A percentile compares a stretch with the other conserved stretches of the same genome.
These are phyloP conservation scores for Ceriops tagal DNA, from an alignment of 345 rosid genomes.

Conservation along the genomic window DNA sequence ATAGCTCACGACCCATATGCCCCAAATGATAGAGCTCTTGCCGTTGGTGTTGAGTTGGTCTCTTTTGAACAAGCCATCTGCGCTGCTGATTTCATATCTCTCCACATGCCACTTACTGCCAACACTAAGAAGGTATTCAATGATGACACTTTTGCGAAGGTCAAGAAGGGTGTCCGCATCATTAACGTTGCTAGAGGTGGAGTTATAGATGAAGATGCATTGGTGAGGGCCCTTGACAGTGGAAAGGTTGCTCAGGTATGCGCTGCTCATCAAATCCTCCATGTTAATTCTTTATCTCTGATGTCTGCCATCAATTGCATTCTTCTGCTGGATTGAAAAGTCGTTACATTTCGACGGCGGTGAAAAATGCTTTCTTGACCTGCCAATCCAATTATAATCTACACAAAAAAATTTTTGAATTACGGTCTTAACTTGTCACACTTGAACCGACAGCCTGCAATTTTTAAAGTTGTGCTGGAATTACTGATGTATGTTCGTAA, in stretches of 20 bases:
- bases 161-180: slow-evolving; percentile 79
- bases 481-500: no score
- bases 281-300: neutral
- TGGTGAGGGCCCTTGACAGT: slow-evolving; percentile 62
- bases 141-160: slow-evolving; percentile 54
- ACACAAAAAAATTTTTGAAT: no score
- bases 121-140: slow-evolving; percentile 58
- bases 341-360: no score
- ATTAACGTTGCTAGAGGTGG: slow-evolving; percentile 88
- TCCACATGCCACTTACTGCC: slow-evolving; percentile 80
- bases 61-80: slow-evolving; percentile 72
- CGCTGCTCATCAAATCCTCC: neutral
- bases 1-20: slow-evolving; percentile 85
- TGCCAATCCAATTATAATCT: no score
- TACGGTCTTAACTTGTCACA: no score
- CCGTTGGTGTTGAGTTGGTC: slow-evolving; percentile 72
- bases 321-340: neutral
- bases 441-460: no score
- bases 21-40: slow-evolving; percentile 75
- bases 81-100: slow-evolving; percentile 68
- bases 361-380: no score
- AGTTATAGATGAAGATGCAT: slow-evolving; percentile 79
- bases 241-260: slow-evolving; percentile 71
- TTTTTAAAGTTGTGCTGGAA: no score
- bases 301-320: neutral